These are phyloP conservation scores for Saccharomyces kudriavzevii DNA, from an alignment of 805 yeast genomes.

Conservation along the genomic window DNA sequence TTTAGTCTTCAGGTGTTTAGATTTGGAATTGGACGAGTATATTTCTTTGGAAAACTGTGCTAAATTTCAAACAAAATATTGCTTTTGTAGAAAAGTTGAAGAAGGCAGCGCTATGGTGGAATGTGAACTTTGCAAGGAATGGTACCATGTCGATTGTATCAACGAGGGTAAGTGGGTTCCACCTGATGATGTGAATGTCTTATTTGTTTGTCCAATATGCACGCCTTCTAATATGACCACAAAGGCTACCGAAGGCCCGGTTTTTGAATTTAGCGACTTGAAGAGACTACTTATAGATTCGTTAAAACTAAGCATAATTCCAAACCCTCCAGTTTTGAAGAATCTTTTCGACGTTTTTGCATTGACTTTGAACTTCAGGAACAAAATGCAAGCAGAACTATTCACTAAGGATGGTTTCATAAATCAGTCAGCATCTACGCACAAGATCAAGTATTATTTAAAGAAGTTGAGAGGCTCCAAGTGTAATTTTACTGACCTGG, in stretches of 20 bases:
- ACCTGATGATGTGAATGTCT: constrained; percentile 29
- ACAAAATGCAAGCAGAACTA: constrained; percentile 4
- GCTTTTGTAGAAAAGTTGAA: constrained; percentile 57
- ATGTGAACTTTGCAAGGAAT: constrained; percentile 62
- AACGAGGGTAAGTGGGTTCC: constrained; percentile 31
- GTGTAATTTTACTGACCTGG: constrained; percentile 7
- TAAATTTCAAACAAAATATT: constrained; percentile 31
- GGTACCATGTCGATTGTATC: constrained; percentile 62
- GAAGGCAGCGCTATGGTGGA: constrained; percentile 53
- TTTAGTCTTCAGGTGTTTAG: constrained; percentile 15
- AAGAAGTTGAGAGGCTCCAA: constrained; percentile 43
- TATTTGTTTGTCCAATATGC: constrained; percentile 50
- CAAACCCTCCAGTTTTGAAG: constrained; percentile 12
- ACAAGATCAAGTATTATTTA: constrained; percentile 35
- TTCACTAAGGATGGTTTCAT: constrained; percentile 15
- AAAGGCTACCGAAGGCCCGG: background rate
- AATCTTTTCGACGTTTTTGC: constrained; percentile 11
- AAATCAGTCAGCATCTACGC: constrained; percentile 17
- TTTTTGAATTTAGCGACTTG: constrained; percentile 13
- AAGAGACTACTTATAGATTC: constrained; percentile 13
- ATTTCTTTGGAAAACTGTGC: constrained; percentile 5
- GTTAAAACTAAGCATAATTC: constrained; percentile 14
- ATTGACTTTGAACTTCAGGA: constrained; percentile 10
- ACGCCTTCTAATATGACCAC: constrained; percentile 21
- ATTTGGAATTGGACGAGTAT: constrained; percentile 17